Evolutionary conservation across 768 basidiomycete species (phyloP).

Genomic region (Lepiota brunneoincarnata): DNA sequence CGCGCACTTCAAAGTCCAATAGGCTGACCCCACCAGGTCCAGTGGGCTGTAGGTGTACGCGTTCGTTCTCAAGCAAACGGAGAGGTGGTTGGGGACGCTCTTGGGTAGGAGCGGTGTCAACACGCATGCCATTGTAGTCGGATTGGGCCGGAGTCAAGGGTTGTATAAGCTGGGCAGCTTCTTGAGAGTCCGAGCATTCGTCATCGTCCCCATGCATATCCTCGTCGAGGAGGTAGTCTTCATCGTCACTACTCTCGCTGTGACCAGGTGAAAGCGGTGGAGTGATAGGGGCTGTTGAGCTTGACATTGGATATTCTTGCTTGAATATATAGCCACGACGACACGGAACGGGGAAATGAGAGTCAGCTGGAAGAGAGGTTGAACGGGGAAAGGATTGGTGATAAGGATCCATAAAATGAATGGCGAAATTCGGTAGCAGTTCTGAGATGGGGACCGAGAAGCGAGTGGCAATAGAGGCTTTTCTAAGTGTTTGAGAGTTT

Average conservation of each 20-base stretch:
- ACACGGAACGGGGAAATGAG: conserved; percentile 7
- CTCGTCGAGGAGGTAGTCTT: conserved; percentile 12
- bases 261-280: conserved; percentile 17
- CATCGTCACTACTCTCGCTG: conserved; percentile 10
- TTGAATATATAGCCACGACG: conserved; percentile 1
- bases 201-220: conserved; percentile 9
- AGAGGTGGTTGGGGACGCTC: conserved; percentile 35
- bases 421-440: neutral
- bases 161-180: neutral
- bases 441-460: neutral
- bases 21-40: conserved; percentile 62
- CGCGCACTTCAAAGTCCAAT: conserved; percentile 79
- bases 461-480: neutral
- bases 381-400: conserved; percentile 25
- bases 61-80: conserved; percentile 67
- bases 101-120: conserved; percentile 5
- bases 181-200: conserved; percentile 3
- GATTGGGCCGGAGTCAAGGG: conserved; percentile 11
- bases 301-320: neutral
- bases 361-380: conserved; percentile 25
- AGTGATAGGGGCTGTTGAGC: conserved; percentile 14
- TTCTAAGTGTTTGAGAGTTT: neutral
- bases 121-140: conserved; percentile 8
- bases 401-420: conserved; percentile 9
- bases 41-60: conserved; percentile 54